Percentiles rank a stretch among this genome's conserved stretches.
Evolutionary conservation across 2,329 filamentous ascomycete genomes (phyloP).

Genomic region (Chalaropsis thielavioides): DNA sequence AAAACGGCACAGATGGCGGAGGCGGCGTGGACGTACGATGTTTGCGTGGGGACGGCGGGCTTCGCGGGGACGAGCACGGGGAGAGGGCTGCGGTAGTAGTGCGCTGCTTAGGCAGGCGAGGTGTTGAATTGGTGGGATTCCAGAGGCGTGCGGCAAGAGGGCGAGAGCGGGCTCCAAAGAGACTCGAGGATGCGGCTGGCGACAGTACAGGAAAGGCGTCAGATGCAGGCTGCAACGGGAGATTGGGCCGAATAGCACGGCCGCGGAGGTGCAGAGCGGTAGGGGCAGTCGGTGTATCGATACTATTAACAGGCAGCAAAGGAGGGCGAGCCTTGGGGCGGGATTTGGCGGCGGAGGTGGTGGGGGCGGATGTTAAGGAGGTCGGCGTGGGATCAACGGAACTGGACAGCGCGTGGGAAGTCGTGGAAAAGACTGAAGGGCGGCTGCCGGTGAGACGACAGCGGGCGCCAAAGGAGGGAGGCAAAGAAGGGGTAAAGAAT

Average conservation of each 20-base stretch:
- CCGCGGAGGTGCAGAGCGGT: background rate
- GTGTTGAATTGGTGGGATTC: constrained; percentile 48
- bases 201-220: background rate
- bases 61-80: background rate
- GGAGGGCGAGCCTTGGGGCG: background rate
- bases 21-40: constrained; percentile 41
- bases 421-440: constrained; percentile 34
- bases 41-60: constrained; percentile 22
- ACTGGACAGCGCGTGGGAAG: constrained; percentile 28
- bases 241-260: constrained; percentile 12
- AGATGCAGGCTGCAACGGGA: background rate
- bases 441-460: constrained; percentile 33
- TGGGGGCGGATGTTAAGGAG: constrained; percentile 17
- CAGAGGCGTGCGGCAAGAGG: constrained; percentile 39
- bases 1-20: constrained; percentile 37
- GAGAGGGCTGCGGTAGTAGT: constrained; percentile 18
- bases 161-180: constrained; percentile 25
- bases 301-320: background rate
- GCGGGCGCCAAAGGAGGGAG: constrained; percentile 22
- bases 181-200: background rate
- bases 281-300: background rate
- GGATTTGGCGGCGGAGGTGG: constrained; percentile 15
- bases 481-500: constrained; percentile 14
- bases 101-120: constrained; percentile 26
- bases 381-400: constrained; percentile 4